Evolutionary conservation across 2,329 filamentous ascomycete species (phyloP), one percentile per base, ranked within the genome.

Genomic region (Colletotrichum tofieldiae): DNA sequence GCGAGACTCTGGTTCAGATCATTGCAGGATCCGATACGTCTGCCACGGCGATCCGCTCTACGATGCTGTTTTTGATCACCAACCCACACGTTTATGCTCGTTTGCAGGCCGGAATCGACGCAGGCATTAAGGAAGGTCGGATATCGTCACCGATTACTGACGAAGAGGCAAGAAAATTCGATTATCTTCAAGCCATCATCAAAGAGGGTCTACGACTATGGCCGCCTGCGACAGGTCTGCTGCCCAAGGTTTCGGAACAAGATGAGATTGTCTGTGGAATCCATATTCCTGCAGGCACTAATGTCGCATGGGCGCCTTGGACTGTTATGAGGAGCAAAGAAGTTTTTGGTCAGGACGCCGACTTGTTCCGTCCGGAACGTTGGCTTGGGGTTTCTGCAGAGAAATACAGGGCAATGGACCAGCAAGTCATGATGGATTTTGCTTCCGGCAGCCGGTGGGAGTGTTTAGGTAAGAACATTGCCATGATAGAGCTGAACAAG

Each of bases 21-120:
- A 39, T 88, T 5, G 89, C 88, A 5, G 89, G 89, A 6, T 88
- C 87, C 0, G 89, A 91, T 71, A 90, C 87, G 11, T 89, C 88
- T 0, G 87, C 89, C 0, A 88, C 87, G 0, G 84, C 85, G 1
- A 84, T 91, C 11, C 85, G 89, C 2, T 81, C 84, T 51, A 88
- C 85, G 1, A 74, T 91, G 71, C 82, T 90, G 29, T 84, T 87
- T 76, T 77, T 91, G 71, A 84, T 86, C 23, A 87, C 84, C 12
- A 85, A 84, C 23, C 86, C 86, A 0, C 81, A 80, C 0, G 83
- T 88, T 1, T 83, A 86, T 65, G 67, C 75, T 3, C 84, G 79
- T 3, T 78, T 91, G 0, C 84, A 84, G 16, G 76, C 76, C 0
- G 87, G 89, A 72, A 83, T 86, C 45, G 80, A 84, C 47, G 74